These are phyloP conservation scores for Malus fusca DNA, from an alignment of 306 rosid species.

Conservation along the genomic window DNA sequence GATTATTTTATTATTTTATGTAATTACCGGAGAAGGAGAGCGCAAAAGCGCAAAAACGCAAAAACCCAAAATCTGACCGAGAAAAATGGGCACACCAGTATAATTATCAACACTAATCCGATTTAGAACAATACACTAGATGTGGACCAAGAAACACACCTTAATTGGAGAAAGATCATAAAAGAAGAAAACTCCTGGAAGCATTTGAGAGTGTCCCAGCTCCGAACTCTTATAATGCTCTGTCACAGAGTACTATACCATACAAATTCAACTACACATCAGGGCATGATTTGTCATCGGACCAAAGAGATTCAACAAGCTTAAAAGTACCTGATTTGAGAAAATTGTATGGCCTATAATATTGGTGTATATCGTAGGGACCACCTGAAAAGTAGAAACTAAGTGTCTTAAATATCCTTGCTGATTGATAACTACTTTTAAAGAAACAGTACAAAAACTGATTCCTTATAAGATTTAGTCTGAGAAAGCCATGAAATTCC, in stretches of 20 bases:
- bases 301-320: slow-evolving; percentile 7
- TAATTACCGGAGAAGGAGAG: background rate
- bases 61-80: background rate
- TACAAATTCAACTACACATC: slow-evolving; percentile 16
- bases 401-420: slow-evolving; percentile 2
- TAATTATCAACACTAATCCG: background rate
- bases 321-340: slow-evolving; percentile 75
- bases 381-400: slow-evolving; percentile 51
- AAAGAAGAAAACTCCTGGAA: slow-evolving; percentile 76
- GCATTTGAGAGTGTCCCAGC: slow-evolving; percentile 23
- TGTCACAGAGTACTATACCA: slow-evolving; percentile 80
- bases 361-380: slow-evolving; percentile 68
- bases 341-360: slow-evolving; percentile 52
- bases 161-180: slow-evolving; percentile 86
- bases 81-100: background rate
- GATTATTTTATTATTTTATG: background rate
- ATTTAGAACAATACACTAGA: background rate
- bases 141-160: slow-evolving; percentile 31
- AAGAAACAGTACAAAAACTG: background rate
- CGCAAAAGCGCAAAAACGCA: background rate
- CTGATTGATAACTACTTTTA: background rate
- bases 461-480: background rate
- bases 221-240: slow-evolving; percentile 83
- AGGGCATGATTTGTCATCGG: slow-evolving; percentile 10
- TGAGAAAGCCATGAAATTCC: background rate